Conservation (phyloP, 768 basidiomycete genomes). For the Kockovaella imperatae region DNA sequence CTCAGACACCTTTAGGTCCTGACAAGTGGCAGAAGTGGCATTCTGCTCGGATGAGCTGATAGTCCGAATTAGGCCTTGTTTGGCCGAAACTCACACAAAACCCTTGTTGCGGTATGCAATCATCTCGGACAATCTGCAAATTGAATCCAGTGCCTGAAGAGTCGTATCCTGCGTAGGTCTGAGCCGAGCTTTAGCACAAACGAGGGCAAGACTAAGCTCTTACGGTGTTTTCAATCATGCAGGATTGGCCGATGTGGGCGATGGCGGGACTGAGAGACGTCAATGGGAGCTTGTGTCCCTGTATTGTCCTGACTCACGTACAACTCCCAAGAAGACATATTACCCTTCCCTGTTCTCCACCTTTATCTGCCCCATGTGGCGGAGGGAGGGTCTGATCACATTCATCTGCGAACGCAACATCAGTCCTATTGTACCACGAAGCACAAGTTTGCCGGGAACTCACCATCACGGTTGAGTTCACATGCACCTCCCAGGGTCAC, state of each 20-base stretch:
- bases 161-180: conserved; percentile 29
- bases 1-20: conserved; percentile 2
- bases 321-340: conserved; percentile 22
- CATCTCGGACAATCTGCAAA: conserved; percentile 15
- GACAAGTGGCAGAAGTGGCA: conserved; percentile 1
- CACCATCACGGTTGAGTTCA: conserved; percentile 29
- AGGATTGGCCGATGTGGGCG: conserved; percentile 9
- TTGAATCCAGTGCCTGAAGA: conserved; percentile 10
- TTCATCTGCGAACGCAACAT: conserved; percentile 12
- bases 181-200: neutral
- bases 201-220: conserved; percentile 3
- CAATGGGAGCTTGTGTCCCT: neutral
- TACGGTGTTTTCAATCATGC: conserved; percentile 19
- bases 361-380: neutral
- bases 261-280: conserved; percentile 12
- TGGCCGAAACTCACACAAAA: conserved; percentile 20
- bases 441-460: neutral
- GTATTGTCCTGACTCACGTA: conserved; percentile 9
- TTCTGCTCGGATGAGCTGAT: neutral
- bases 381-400: conserved; percentile 20
- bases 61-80: neutral
- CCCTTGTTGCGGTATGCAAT: conserved; percentile 22
- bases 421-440: neutral
- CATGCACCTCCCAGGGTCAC: conserved; percentile 16
- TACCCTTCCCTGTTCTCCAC: conserved; percentile 3